Evolutionary conservation across 2,329 filamentous ascomycete genomes (phyloP).

Genomic region (Trichophyton mentagrophytes): DNA sequence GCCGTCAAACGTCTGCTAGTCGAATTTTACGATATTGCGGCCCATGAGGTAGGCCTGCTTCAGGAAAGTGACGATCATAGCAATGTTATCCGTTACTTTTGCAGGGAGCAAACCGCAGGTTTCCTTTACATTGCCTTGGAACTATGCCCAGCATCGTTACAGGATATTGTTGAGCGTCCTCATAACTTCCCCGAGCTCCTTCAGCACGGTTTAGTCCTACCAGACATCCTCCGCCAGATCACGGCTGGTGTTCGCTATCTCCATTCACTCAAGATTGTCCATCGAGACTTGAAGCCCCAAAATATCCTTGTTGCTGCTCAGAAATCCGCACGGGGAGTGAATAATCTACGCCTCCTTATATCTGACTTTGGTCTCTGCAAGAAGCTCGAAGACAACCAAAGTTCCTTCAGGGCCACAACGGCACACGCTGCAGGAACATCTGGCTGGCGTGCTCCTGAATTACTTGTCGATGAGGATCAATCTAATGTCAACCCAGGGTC

Average conservation of each 20-base stretch:
- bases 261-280: constrained; percentile 85
- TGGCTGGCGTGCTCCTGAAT: constrained; percentile 90
- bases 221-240: constrained; percentile 73
- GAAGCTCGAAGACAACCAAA: constrained; percentile 87
- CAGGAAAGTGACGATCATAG: constrained; percentile 90
- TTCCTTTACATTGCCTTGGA: constrained; percentile 96
- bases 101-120: constrained; percentile 72
- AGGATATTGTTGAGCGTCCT: constrained; percentile 75
- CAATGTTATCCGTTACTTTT: constrained; percentile 94
- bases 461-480: constrained; percentile 67
- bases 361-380: constrained; percentile 98
- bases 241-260: constrained; percentile 79
- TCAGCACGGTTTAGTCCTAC: constrained; percentile 53
- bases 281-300: constrained; percentile 92
- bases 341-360: constrained; percentile 72
- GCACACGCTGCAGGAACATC: constrained; percentile 86
- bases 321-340: constrained; percentile 39
- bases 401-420: constrained; percentile 87
- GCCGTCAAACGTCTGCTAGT: constrained; percentile 95
- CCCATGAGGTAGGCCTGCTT: constrained; percentile 79
- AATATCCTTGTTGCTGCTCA: constrained; percentile 77
- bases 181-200: constrained; percentile 55
- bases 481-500: constrained; percentile 26
- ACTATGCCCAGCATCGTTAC: constrained; percentile 82
- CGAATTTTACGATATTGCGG: constrained; percentile 89